A percentile compares a stretch with the other conserved stretches of the same genome.
These are phyloP conservation scores for Alternaria incomplexa DNA, from an alignment of 2,329 filamentous ascomycete genomes.

Conservation along the genomic window DNA sequence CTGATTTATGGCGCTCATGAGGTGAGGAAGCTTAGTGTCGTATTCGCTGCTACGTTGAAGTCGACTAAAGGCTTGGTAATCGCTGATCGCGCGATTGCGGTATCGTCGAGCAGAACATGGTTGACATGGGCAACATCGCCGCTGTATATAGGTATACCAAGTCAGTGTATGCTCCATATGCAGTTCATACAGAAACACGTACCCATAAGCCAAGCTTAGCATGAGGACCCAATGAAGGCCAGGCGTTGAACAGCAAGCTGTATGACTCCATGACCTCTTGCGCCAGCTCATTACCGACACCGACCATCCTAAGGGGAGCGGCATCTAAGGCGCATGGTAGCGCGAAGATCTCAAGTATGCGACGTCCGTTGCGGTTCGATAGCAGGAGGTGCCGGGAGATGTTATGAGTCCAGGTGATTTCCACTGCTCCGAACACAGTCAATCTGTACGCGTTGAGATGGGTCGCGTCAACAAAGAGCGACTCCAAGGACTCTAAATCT, in stretches of 20 bases:
- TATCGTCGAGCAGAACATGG: constrained; percentile 25
- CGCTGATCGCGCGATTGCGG: constrained; percentile 1
- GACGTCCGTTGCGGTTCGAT: constrained; percentile 12
- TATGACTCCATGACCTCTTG: constrained; percentile 30
- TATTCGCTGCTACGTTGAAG: neutral
- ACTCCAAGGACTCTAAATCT: neutral
- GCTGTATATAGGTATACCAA: neutral
- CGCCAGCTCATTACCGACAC: constrained; percentile 8
- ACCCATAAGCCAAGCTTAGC: neutral
- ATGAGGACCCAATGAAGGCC: constrained; percentile 1
- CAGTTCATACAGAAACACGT: neutral
- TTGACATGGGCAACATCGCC: constrained; percentile 23
- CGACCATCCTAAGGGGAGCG: neutral
- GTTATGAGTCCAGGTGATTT: constrained; percentile 26
- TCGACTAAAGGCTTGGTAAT: constrained; percentile 3
- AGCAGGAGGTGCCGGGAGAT: constrained; percentile 28
- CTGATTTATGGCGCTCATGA: constrained; percentile 14
- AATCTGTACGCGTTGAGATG: constrained; percentile 27
- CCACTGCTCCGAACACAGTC: constrained; percentile 19
- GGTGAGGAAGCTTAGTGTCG: constrained; percentile 2
- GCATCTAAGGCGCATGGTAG: constrained; percentile 25
- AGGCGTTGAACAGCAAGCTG: constrained; percentile 27
- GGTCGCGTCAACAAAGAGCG: neutral
- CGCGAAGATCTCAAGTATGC: constrained; percentile 23
- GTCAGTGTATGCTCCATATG: neutral